Base-by-base conservation (phyloP, 257 asterid genomes). In the Solanum chmielewskii region DNA sequence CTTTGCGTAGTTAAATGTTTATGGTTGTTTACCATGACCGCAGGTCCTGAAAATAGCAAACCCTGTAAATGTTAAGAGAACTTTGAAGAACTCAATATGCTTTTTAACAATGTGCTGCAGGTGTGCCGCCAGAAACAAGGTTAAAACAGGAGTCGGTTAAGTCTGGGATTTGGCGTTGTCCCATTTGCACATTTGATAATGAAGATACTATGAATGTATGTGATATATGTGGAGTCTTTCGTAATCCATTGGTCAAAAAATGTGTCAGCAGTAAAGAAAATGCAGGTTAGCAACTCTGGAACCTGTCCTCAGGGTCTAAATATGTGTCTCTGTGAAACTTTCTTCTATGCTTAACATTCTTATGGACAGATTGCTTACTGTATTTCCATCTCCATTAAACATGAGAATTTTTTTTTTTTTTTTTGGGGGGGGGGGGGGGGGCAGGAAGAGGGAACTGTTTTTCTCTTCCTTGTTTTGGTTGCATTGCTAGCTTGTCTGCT, bases 221-320 rank as follows among this genome's bases (percentile, higher is more conserved):
- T 89, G 99, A 97, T 86, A 97, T 97, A 89, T 97, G 99, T 89
- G 99, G 99, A 77, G 99, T 96, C 86, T 91, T 97, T 75, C 94
- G 98, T 62, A 92, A 94, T 91, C 99, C 98, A 73, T 94, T 96
- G 94, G 96, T 95, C 84, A 96, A 95, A 90, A 77, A 87, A 87
- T 89, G 88, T 86, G 85, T 86, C 87, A 86, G 83, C 86, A 89
- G 90, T 69, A 86, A 89, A 85, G 70, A 83, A 86, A 84, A 88
- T 86, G 81, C 94, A 91, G 99, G 99, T 95, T 74, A 87, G 91
- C 88, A 52, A 84, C 62, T 73, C 68, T 29, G 31, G 37, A 86
- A 86, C 9, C 37, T 86, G 27, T 49, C 77, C 80, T 41, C 23
- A 37, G 42, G n/a, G 33, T 86, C 84, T 86, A 59, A 27, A 85